A percentile compares a stretch with the other conserved stretches of the same genome.
Evolutionary conservation across 2,329 filamentous ascomycete species (phyloP).

Genomic region (Diaporthe ilicicola): DNA sequence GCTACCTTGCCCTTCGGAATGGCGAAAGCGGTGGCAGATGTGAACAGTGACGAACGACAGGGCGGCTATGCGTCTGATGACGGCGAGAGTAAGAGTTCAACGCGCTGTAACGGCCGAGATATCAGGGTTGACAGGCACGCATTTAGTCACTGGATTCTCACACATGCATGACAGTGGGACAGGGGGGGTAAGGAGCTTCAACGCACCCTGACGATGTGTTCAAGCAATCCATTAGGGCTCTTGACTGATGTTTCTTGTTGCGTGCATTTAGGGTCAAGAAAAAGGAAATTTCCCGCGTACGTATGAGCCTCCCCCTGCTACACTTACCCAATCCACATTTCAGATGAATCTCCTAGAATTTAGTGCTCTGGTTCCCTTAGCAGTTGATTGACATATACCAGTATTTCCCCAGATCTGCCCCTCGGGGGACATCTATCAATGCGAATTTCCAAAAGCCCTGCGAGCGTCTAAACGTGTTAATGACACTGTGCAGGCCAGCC

Average conservation of each 20-base stretch:
- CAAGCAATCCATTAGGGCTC: neutral
- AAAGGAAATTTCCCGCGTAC: slow-evolving; percentile 49
- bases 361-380: too few species aligned
- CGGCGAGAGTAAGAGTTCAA: slow-evolving; percentile 35
- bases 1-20: slow-evolving; percentile 42
- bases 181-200: slow-evolving; percentile 42
- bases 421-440: slow-evolving; percentile 46
- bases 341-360: too few species aligned
- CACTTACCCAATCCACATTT: too few species aligned
- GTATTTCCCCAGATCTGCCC: slow-evolving; percentile 46
- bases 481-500: slow-evolving; percentile 54
- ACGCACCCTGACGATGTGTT: neutral
- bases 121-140: neutral
- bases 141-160: slow-evolving; percentile 41
- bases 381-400: too few species aligned
- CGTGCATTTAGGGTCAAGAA: slow-evolving; percentile 35
- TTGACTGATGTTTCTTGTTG: neutral
- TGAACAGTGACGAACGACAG: slow-evolving; percentile 37
- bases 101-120: too few species aligned
- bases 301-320: too few species aligned
- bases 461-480: slow-evolving; percentile 53
- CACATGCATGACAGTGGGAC: slow-evolving; percentile 44
- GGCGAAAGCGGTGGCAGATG: slow-evolving; percentile 42
- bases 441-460: slow-evolving; percentile 55
- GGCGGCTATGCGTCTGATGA: slow-evolving; percentile 41